These are phyloP conservation scores for Sherardia arvensis DNA, from an alignment of 257 asterid species.

Conservation along the genomic window DNA sequence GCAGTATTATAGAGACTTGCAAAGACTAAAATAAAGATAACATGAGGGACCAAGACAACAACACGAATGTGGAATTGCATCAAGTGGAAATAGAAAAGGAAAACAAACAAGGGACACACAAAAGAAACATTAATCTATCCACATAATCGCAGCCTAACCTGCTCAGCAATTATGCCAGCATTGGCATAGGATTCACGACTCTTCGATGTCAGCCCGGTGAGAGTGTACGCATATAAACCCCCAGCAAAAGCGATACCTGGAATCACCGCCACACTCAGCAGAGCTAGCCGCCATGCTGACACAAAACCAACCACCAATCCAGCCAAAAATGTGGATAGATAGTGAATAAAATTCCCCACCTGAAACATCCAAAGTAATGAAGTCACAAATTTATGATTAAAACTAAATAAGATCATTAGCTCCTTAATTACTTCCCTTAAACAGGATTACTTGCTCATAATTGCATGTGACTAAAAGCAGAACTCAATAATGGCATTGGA, in stretches of 20 bases:
- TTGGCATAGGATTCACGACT: constrained; percentile 93
- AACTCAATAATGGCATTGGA: constrained; percentile 1
- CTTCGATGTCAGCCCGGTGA: constrained; percentile 93
- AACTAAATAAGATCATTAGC: background rate
- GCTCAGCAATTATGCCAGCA: constrained; percentile 95
- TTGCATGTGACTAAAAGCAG: background rate
- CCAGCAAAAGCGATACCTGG: constrained; percentile 99
- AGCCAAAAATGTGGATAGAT: constrained; percentile 93
- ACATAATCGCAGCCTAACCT: constrained; percentile 39
- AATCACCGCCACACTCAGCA: constrained; percentile 94
- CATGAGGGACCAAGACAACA: constrained; percentile 13
- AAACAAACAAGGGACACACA: background rate
- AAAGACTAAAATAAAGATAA: constrained; percentile 6
- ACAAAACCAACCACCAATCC: constrained; percentile 99
- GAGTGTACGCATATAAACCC: constrained; percentile 83
- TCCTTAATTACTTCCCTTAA: background rate
- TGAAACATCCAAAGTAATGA: constrained; percentile 12
- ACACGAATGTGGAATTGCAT: background rate
- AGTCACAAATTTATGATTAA: background rate
- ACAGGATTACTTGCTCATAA: background rate
- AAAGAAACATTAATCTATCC: background rate
- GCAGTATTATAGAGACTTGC: constrained; percentile 3
- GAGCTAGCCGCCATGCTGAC: constrained; percentile 93
- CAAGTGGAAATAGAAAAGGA: background rate
- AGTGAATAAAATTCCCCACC: constrained; percentile 98